Evolutionary conservation across 1,284 basidiomycete genomes (phyloP).

Genomic region (Rhodotorula sp.): DNA sequence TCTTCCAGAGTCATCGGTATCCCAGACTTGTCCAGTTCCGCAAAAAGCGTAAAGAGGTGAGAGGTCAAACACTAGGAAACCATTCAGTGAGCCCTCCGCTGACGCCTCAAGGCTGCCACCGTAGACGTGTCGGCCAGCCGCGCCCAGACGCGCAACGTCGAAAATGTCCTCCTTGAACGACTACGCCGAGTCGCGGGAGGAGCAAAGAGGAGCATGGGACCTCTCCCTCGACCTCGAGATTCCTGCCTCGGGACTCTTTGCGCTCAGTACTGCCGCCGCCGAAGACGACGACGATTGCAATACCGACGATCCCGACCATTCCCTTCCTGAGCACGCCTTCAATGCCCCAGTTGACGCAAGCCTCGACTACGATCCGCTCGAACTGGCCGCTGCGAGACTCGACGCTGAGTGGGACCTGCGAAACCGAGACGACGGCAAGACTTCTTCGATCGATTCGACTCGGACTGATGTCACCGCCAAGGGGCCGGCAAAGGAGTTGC

Average conservation of each 20-base stretch:
- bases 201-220: slow-evolving; percentile 24
- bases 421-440: slow-evolving; percentile 9
- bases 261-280: background rate
- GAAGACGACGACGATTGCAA: background rate
- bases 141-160: too few relatives aligned
- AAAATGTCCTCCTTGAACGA: background rate
- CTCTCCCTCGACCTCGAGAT: slow-evolving; percentile 24
- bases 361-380: background rate
- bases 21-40: too few relatives aligned
- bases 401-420: background rate
- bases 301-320: background rate
- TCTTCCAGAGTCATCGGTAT: too few relatives aligned
- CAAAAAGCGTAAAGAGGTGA: too few relatives aligned
- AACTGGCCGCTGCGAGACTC: background rate
- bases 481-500: slow-evolving; percentile 10
- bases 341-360: background rate
- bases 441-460: slow-evolving; percentile 19
- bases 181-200: slow-evolving; percentile 18
- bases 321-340: too few relatives aligned
- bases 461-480: slow-evolving; percentile 10
- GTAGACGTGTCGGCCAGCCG: too few relatives aligned
- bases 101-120: too few relatives aligned
- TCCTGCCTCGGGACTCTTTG: background rate
- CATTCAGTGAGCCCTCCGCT: too few relatives aligned
- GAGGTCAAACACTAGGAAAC: too few relatives aligned